Evolutionary conservation across 2,329 filamentous ascomycete genomes (phyloP).

Genomic region (Lachnellula hyalina): DNA sequence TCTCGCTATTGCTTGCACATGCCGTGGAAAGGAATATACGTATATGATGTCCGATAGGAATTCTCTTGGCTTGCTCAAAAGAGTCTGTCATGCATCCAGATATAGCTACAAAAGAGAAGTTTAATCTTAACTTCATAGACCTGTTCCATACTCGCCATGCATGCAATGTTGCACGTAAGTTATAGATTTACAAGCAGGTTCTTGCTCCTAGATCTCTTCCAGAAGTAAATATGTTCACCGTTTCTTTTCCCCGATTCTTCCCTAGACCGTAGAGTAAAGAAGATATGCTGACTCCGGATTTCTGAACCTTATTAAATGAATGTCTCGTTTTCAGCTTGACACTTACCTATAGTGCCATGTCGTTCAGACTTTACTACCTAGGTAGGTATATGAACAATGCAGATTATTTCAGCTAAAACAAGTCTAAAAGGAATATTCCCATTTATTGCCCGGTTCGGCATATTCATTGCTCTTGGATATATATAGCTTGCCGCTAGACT

Average conservation of each 20-base stretch:
- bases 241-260: too few species aligned
- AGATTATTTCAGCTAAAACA: too few species aligned
- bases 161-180: constrained; percentile 1
- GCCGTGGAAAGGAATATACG: neutral
- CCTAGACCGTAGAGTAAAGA: too few species aligned
- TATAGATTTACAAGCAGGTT: too few species aligned
- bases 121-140: constrained; percentile 21
- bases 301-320: neutral
- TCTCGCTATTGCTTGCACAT: neutral
- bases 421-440: neutral
- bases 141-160: constrained; percentile 13
- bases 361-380: too few species aligned
- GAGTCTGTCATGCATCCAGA: constrained; percentile 20
- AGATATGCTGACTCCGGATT: too few species aligned
- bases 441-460: neutral
- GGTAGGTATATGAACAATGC: too few species aligned
- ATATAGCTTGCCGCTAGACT: neutral
- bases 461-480: neutral
- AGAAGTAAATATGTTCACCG: too few species aligned
- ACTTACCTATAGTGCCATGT: too few species aligned
- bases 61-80: constrained; percentile 17
- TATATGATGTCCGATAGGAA: neutral
- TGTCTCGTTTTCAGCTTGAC: neutral
- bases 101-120: constrained; percentile 22
- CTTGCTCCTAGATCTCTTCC: too few species aligned